Evolutionary conservation across 805 yeast genomes (phyloP), one percentile per base, ranked within the genome.

Genomic region (Torulaspora maleeae): DNA sequence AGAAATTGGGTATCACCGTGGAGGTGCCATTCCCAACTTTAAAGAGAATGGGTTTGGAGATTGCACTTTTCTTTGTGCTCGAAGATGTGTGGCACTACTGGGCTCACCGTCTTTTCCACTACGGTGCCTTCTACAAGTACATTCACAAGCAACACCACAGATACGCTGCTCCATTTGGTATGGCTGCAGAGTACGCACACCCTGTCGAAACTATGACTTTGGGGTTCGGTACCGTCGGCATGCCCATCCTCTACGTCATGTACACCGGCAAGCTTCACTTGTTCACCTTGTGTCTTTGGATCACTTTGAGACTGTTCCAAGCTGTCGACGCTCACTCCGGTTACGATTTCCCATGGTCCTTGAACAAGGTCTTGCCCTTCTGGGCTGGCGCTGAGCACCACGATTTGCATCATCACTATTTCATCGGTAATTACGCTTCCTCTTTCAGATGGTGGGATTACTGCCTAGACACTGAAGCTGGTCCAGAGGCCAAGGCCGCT

Each of bases 341-440:
- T 41, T 90, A 89, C 68, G 96, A 89, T 63, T 89, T 89, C 78
- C 96, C 97, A 45, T 80, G 91, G 85, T 86, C 95, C 2, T 74
- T 89, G 61, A 89, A 86, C 68, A 86, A 87, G 64, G 77, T 89
- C 67, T 63, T 89, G 45, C 95, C 96, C 36, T 77, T 90, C 69
- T 88, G 96, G 96, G 95, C 96, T 3, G 96, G 96, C 52, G 95
- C 96, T 15, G 95, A 85, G 58, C 96, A 89, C 69, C 96, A 89
- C 66, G 97, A 89, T 67, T 86, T 85, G 67, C 97, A 89, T 64
- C 97, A 89, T 67, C 91, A 85, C 64, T 87, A 82, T 70, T 89
- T 89, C 67, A 83, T 86, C 56, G 96, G 96, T 50, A 87, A 88
- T 66, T 89, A 86, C 64, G 89, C 96, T 19, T 83, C 95, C 30